Evolutionary conservation across 2,329 filamentous ascomycete species (phyloP), one percentile per base, ranked within the genome.

Genomic region (Nemania serpens): DNA sequence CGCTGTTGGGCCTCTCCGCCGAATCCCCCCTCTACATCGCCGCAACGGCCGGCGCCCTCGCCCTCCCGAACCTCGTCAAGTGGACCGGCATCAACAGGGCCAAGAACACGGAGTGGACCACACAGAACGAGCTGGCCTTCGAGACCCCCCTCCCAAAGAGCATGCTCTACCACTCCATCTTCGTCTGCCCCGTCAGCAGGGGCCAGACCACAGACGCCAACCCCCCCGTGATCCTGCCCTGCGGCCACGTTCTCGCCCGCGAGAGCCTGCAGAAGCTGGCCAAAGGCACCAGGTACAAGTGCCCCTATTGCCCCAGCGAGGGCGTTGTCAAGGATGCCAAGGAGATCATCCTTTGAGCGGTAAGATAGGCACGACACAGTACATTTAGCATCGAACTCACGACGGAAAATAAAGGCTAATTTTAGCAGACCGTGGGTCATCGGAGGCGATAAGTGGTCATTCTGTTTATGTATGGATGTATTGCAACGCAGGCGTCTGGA

Each of bases 151-250:
- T 88, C 1, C 84, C 85, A 0, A 72, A 75, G 51, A 82, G 79
- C 66, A 86, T 86, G 83, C 80, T 88, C 50, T 99, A 96, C 79
- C 95, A 99, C 75, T 91, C 91, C 58, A 97, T 99, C 72, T 99
- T 99, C 73, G 95, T 99, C 43, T 99, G 95, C 72, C 95, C 95
- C 0, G 95, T 99, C 5, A 93, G 90, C 70, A 98, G 98, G 75
- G 95, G 97, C 73, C 95, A 99, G 76, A 93, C 91, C 0, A 99
- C 94, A 0, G 93, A 96, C 71, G 79, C 83, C 22, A 99, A 99
- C 74, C 95, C 95, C 11, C 93, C 95, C 1, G 96, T 98, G 90
- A 95, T 97, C 85, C 88, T 99, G 72, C 91, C 91, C 0, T 99
- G 95, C 72, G 94, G 95, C 5, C 95, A 99, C 77, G 94, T 97